Evolutionary conservation across 148 eudicot genomes (phyloP), one percentile per base, ranked within the genome.

Genomic region (Mesembryanthemum crystallinum): DNA sequence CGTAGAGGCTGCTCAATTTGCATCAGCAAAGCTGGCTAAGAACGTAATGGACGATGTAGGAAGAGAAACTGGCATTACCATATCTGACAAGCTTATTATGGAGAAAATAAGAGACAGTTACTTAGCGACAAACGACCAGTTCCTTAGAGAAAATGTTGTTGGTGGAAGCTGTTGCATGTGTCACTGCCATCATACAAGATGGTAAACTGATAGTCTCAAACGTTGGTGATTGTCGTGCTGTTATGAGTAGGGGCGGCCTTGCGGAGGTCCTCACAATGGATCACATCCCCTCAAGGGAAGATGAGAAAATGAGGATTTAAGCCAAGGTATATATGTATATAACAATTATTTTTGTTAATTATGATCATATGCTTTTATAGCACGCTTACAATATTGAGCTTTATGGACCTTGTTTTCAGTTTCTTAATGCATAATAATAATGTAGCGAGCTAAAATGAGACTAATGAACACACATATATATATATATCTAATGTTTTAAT

Each of bases 171-270:
- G 98, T 55, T 87, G 90, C 73, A n/a, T n/a, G n/a, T n/a, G 98
- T 92, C 32, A 91, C 97, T 1, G 98, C 97, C 18, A 68, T 94
- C 77, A 82, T 94, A 55, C 82, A 69, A 35, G 23, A 86, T 0
- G 93, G 96, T 8, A 81, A 94, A 62, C 86, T 94, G 10, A 79
- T 94, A n/a, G 92, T 92, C 18, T 94, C 98, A 3, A 92, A 94
- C 72, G 97, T 91, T 12, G 98, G 98, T 45, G 98, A 94, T 61
- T 94, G 98, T 74, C 97, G 97, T 25, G 98, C 97, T 29, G 98
- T 94, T 9, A 74, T 90, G 27, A 90, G 97, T 82, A 69, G 84
- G n/a, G 88, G 85, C 9, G 98, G 98, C 51, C 80, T 81, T 28
- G 98, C 95, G 0, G 92, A 88, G 86, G 87, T 93, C 11, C 86